Evolutionary conservation across 2,329 filamentous ascomycete genomes (phyloP).

Genomic region (Colletotrichum melonis): DNA sequence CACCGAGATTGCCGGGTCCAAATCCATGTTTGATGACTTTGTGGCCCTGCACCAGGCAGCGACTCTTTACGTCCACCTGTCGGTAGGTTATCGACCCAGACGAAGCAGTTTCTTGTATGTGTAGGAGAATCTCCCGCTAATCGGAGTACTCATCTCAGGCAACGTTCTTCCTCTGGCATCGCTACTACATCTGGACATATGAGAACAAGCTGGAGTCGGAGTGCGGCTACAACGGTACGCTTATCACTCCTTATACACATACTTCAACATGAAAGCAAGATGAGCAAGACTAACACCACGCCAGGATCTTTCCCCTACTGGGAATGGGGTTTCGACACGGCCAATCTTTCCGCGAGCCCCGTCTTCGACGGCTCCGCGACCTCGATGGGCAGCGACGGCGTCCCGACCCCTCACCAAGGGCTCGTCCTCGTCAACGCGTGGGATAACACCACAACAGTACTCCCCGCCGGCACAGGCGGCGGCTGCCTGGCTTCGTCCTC

Average conservation of each 20-base stretch:
- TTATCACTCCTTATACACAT: not conserved
- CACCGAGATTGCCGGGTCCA: not conserved
- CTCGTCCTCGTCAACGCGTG: constrained; percentile 20
- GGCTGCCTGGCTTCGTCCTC: constrained; percentile 48
- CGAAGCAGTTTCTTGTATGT: not conserved
- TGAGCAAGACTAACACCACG: not conserved
- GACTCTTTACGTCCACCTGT: not conserved
- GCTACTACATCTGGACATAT: constrained; percentile 38
- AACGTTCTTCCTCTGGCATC: constrained; percentile 39
- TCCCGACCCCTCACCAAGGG: constrained; percentile 41
- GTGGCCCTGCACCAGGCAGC: constrained; percentile 16
- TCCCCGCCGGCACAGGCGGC: constrained; percentile 61
- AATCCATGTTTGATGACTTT: constrained; percentile 20
- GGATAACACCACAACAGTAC: constrained; percentile 38
- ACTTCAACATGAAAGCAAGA: not conserved
- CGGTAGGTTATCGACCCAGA: not conserved
- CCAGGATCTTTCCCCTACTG: constrained; percentile 34
- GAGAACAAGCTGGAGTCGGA: constrained; percentile 39
- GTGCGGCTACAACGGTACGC: constrained; percentile 38
- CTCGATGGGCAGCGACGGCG: constrained; percentile 52
- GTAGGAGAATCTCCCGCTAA: not conserved
- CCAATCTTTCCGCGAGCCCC: constrained; percentile 44
- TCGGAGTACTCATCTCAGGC: not conserved
- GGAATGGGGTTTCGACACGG: constrained; percentile 37
- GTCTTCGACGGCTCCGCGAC: constrained; percentile 53